Base-by-base conservation (phyloP, 305 asterid species). In the Fraxinus floribunda region DNA sequence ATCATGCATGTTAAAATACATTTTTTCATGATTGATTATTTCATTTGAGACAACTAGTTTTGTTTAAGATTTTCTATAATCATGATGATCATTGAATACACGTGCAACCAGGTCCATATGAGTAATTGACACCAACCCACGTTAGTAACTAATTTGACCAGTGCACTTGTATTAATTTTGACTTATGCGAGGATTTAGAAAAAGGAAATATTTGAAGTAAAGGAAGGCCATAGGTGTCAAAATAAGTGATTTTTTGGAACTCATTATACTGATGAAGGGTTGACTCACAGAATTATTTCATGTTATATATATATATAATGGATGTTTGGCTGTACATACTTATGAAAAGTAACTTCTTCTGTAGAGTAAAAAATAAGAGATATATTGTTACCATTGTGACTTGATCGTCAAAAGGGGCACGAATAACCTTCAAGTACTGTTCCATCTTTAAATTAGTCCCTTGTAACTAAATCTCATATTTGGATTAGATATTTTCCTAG, bases 41-140 rank as follows among this genome's bases (percentile, higher is more conserved):
- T 76, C 64, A 32, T 75, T 76, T 39, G 70, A 79, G 81, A 78
- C 80, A 85, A 76, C 75, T 78, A 66, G 79, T 78, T 74, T 74
- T 64, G 57, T 76, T 70, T 24, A 35, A 87, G 88, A 87, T 86
- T 83, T 79, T 44, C 30, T 66, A 82, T 34, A 72, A 89, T 87
- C 84, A 83, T 83, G 77, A 70, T 82, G 77, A 68, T 76, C 84
- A 57, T 81, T 76, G 55, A n/a, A 52, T 79, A 80, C 91, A 86
- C 92, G 91, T 89, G 91, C 89, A 80, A 81, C 79, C 34, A 41
- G 72, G 81, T 77, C 38, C 60, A 84, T 82, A 80, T 76, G 85
- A 81, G 41, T 84, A 35, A 72, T 82, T 80, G 86, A 83, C 72
- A 85, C 88, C 89, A 82, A 81, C 78, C 88, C 86, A 81, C 87